phyloP scores from a whole-genome alignment of 805 yeast species.

The Hanseniaspora mollemarum region DNA sequence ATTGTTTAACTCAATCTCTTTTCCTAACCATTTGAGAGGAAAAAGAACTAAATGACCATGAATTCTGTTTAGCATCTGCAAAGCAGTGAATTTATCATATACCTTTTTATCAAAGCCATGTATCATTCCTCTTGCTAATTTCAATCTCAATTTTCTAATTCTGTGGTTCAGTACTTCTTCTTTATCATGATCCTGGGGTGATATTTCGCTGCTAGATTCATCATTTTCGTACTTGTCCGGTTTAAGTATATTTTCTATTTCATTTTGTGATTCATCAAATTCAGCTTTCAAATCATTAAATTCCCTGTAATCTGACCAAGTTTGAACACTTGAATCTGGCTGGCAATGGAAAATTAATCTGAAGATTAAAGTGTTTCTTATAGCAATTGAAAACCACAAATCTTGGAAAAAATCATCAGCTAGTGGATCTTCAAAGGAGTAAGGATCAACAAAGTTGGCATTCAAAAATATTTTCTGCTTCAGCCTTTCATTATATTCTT shows the following conservation, averaged over 20 bases:
- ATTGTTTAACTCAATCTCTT: conserved; percentile 80
- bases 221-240: neutral
- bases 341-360: conserved; percentile 83
- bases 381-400: conserved; percentile 71
- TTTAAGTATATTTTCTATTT: conserved; percentile 22
- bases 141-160: conserved; percentile 24
- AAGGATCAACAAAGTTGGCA: conserved; percentile 63
- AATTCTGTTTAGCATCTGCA: conserved; percentile 53
- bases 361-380: conserved; percentile 69
- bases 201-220: neutral
- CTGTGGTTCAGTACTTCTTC: neutral
- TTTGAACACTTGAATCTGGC: conserved; percentile 82
- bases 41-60: conserved; percentile 85
- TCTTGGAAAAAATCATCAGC: conserved; percentile 74
- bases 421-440: conserved; percentile 77
- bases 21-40: conserved; percentile 81
- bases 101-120: conserved; percentile 37
- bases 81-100: conserved; percentile 66
- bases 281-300: conserved; percentile 50
- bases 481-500: conserved; percentile 9
- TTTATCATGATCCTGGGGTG: neutral
- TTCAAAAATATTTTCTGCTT: conserved; percentile 25
- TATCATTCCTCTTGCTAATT: conserved; percentile 25
- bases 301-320: conserved; percentile 82
- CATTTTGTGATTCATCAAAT: conserved; percentile 33